A percentile compares a stretch with the other conserved stretches of the same genome.
Conservation (phyloP, 306 rosid species). For the Ormosia emarginata region DNA sequence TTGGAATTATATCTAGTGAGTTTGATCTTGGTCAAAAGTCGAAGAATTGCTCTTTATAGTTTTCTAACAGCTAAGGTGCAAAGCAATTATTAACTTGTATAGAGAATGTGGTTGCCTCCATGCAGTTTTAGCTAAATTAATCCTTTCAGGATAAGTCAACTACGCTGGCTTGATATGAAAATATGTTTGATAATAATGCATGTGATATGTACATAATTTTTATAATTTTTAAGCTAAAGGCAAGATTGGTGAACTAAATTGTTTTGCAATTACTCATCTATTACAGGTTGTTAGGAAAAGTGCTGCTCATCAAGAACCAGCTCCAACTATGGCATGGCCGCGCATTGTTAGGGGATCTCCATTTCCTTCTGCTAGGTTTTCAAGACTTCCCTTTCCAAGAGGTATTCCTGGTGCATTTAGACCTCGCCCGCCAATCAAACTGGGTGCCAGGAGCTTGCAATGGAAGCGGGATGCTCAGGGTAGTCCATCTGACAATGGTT, state of each 20-base stretch:
- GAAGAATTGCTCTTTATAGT: neutral
- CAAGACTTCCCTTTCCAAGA: conserved; percentile 67
- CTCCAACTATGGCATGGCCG: conserved; percentile 62
- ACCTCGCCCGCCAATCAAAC: conserved; percentile 60
- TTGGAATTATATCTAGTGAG: neutral
- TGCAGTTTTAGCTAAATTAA: neutral
- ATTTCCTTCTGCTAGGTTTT: conserved; percentile 62
- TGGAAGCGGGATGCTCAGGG: conserved; percentile 88
- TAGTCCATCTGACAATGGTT: conserved; percentile 40
- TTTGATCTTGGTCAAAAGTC: neutral
- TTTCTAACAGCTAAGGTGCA: neutral
- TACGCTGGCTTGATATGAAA: neutral
- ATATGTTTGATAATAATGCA: neutral
- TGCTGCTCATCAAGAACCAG: conserved; percentile 63
- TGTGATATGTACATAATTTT: neutral
- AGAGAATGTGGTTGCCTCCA: neutral
- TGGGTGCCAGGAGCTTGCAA: conserved; percentile 85
- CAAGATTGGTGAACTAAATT: neutral
- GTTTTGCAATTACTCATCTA: neutral
- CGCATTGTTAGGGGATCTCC: conserved; percentile 52
- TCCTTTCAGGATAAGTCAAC: neutral
- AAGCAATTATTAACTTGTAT: neutral
- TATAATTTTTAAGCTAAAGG: neutral
- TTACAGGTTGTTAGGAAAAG: conserved; percentile 72
- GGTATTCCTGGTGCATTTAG: conserved; percentile 71